Base-by-base conservation (phyloP, 2,329 filamentous ascomycete genomes). In the Aspergillus quadricinctus region DNA sequence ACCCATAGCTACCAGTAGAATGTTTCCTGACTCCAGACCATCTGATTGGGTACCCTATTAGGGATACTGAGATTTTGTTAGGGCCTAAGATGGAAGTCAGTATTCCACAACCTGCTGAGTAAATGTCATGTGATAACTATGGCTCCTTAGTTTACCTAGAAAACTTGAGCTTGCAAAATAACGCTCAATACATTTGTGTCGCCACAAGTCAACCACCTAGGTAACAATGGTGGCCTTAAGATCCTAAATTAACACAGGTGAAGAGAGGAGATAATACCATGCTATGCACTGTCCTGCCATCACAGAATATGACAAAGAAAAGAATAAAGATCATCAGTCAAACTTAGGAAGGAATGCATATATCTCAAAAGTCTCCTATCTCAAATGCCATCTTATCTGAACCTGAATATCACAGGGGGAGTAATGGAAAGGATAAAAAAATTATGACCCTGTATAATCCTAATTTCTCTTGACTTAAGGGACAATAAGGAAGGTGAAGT, bases 1-100 rank as follows among this genome's bases (percentile, higher is more conserved):
- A 8, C 71, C 71, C 71, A 74, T 74, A 35, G 23, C 40, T 46
- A n/a, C n/a, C n/a, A n/a, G n/a, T n/a, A 11, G 23, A 14, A 14
- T 23, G 14, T 46, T 46, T 37, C 14, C 25, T 35, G 31, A 7
- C 14, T 37, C 31, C 14, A 37, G 6, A 37, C 31, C 17, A 17
- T 35, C 31, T 35, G 14, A 5, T 17, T 35, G 31, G 31, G 31
- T 35, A 6, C 14, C 31, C 31, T 5, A 1, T 37, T 17, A 7
- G 14, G 31, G 31, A 37, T 7, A 17, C 5, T 3, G 14, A 17
- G 17, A 17, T 37, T 11, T n/a, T 37, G 14, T 37, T 37, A 37
- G 6, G 4, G 31, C 6, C 14, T 37, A 37, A 27, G 14, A 5
- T 37, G 17, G 9, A 29, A 37, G 2, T 37, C 31, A 7, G 14